Evolutionary conservation across 2,329 filamentous ascomycete genomes (phyloP).

Genomic region (Xylariales sp.): DNA sequence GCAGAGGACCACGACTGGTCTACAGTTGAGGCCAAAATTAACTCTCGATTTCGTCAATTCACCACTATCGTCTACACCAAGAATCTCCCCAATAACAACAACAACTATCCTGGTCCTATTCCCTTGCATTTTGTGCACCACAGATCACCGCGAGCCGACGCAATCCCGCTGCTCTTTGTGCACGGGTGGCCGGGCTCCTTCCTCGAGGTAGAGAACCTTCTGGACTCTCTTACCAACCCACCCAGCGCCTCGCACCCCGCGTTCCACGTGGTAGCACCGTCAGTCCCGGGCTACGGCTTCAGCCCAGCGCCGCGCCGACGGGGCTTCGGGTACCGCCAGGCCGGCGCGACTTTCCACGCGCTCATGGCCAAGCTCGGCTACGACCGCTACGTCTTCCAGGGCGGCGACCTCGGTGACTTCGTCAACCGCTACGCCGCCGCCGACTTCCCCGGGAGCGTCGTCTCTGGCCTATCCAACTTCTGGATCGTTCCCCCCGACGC

Average conservation of each 20-base stretch:
- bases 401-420: constrained; percentile 23
- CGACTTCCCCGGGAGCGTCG: constrained; percentile 6
- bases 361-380: constrained; percentile 38
- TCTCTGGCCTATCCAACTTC: constrained; percentile 12
- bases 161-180: constrained; percentile 34
- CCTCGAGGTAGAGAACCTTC: constrained; percentile 29
- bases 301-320: constrained; percentile 24
- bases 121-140: constrained; percentile 25
- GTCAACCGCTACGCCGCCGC: constrained; percentile 12
- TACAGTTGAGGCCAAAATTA: background rate
- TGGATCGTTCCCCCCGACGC: constrained; percentile 14
- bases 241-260: constrained; percentile 21
- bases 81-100: no score
- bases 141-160: constrained; percentile 18
- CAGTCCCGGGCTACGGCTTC: constrained; percentile 39
- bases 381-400: constrained; percentile 24
- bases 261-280: constrained; percentile 44
- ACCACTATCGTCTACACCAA: background rate
- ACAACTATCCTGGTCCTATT: background rate
- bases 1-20: background rate
- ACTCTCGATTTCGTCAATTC: background rate
- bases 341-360: constrained; percentile 26
- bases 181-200: constrained; percentile 41
- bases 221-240: constrained; percentile 26
- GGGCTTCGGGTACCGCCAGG: constrained; percentile 24